A percentile compares a stretch with the other conserved stretches of the same genome.
Conservation (phyloP, 768 basidiomycete species). For the Pholiota microspora region DNA sequence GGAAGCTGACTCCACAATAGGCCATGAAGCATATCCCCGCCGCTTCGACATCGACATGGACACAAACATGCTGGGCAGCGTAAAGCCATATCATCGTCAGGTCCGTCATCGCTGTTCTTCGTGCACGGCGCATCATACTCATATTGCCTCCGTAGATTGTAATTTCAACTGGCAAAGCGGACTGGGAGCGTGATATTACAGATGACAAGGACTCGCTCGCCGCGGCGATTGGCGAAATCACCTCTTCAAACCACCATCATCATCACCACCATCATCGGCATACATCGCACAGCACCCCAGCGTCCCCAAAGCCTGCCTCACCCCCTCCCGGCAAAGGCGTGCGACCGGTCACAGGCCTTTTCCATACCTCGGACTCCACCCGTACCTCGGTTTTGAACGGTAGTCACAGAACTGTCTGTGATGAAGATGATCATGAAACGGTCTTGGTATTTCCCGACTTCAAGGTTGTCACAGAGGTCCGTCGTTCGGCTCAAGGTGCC, state of each 20-base stretch:
- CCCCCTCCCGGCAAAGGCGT: constrained; percentile 27
- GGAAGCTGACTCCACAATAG: constrained; percentile 32
- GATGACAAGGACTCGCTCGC: constrained; percentile 72
- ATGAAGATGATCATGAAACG: constrained; percentile 62
- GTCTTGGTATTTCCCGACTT: constrained; percentile 93
- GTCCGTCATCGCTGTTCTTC: constrained; percentile 30
- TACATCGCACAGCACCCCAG: constrained; percentile 7
- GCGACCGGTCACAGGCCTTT: constrained; percentile 49
- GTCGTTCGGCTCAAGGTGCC: constrained; percentile 62
- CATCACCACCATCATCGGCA: constrained; percentile 22
- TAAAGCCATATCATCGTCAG: constrained; percentile 83
- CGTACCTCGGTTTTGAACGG: constrained; percentile 79
- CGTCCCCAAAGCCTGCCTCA: constrained; percentile 25
- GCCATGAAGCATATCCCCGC: constrained; percentile 70
- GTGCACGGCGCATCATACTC: background rate
- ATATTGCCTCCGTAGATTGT: constrained; percentile 54
- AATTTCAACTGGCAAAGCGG: constrained; percentile 85
- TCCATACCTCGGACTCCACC: constrained; percentile 51
- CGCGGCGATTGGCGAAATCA: constrained; percentile 43
- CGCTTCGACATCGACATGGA: constrained; percentile 80
- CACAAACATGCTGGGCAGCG: constrained; percentile 78
- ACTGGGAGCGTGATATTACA: constrained; percentile 85
- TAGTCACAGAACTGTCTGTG: constrained; percentile 72
- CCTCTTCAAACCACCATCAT: constrained; percentile 23
- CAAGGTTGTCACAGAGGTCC: constrained; percentile 75